phyloP scores from a whole-genome alignment of 306 rosid genomes.

The Prunus mira region DNA sequence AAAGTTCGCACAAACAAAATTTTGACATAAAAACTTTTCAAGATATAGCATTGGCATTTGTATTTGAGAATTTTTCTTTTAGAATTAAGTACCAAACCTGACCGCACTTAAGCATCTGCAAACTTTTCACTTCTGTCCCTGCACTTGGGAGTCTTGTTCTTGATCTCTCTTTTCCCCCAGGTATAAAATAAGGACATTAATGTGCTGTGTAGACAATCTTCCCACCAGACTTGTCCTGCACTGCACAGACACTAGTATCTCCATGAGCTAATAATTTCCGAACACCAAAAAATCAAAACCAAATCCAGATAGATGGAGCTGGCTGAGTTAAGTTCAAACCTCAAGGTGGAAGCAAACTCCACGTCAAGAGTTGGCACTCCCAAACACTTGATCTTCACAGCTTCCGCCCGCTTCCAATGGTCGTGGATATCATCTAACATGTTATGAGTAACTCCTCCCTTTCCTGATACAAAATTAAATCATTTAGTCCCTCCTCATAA shows the following conservation, averaged over 20 bases:
- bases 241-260: conserved; percentile 25
- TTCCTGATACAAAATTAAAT: conserved; percentile 49
- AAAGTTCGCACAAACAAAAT: no score
- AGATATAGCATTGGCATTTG: neutral
- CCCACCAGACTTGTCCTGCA: conserved; percentile 85
- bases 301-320: neutral
- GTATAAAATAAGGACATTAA: conserved; percentile 67
- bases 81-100: neutral
- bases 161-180: conserved; percentile 60
- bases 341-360: conserved; percentile 90
- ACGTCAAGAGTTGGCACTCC: conserved; percentile 94
- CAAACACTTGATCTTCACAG: conserved; percentile 93
- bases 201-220: conserved; percentile 55
- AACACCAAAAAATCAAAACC: conserved; percentile 19
- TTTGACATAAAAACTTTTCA: neutral
- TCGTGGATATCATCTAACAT: conserved; percentile 84
- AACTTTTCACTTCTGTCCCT: conserved; percentile 11
- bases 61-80: neutral
- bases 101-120: neutral
- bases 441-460: conserved; percentile 91
- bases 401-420: conserved; percentile 94
- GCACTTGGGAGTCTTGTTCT: conserved; percentile 23
- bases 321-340: conserved; percentile 39
- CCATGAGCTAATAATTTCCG: conserved; percentile 18
- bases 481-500: neutral